phyloP scores from a whole-genome alignment of 1,139 yeast species.

The Zygotorulaspora mrakii region DNA sequence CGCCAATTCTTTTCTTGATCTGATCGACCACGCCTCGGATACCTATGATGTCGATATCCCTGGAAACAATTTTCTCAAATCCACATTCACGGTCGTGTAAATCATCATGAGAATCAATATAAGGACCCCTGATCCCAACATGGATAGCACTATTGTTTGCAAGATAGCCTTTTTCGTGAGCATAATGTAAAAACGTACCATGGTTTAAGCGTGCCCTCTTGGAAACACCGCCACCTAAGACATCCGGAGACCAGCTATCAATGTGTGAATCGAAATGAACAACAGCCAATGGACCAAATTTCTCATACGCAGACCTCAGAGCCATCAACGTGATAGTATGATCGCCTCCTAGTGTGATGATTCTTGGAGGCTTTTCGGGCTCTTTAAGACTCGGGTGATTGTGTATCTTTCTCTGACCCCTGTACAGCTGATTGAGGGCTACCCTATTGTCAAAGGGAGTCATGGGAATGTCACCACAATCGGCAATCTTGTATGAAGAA shows the following conservation, averaged over 20 bases:
- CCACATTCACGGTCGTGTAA: slow-evolving; percentile 49
- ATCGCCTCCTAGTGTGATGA: slow-evolving; percentile 58
- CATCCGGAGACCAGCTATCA: slow-evolving; percentile 57
- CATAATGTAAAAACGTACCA: slow-evolving; percentile 55
- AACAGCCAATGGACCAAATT: slow-evolving; percentile 46
- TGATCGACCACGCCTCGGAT: slow-evolving; percentile 40
- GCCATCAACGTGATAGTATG: slow-evolving; percentile 55
- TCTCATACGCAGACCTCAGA: slow-evolving; percentile 49
- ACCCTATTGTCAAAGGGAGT: slow-evolving; percentile 57
- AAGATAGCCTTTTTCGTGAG: slow-evolving; percentile 54
- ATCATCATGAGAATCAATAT: slow-evolving; percentile 37
- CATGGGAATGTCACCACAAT: slow-evolving; percentile 59
- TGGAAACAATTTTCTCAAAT: slow-evolving; percentile 45
- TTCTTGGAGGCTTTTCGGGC: slow-evolving; percentile 37
- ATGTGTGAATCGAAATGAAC: slow-evolving; percentile 58
- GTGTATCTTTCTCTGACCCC: slow-evolving; percentile 51
- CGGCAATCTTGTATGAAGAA: slow-evolving; percentile 52
- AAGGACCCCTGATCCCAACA: slow-evolving; percentile 41
- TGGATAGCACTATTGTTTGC: slow-evolving; percentile 40
- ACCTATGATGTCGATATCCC: slow-evolving; percentile 48
- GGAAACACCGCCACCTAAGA: slow-evolving; percentile 53
- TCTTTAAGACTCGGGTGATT: slow-evolving; percentile 37
- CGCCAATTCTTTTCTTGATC: slow-evolving; percentile 40
- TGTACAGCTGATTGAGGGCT: slow-evolving; percentile 53
- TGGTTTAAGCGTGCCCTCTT: slow-evolving; percentile 54